Percentiles rank a stretch among this genome's conserved stretches.
Evolutionary conservation across 495 filamentous ascomycete species (phyloP).

Genomic region (Penicillium paxilli): DNA sequence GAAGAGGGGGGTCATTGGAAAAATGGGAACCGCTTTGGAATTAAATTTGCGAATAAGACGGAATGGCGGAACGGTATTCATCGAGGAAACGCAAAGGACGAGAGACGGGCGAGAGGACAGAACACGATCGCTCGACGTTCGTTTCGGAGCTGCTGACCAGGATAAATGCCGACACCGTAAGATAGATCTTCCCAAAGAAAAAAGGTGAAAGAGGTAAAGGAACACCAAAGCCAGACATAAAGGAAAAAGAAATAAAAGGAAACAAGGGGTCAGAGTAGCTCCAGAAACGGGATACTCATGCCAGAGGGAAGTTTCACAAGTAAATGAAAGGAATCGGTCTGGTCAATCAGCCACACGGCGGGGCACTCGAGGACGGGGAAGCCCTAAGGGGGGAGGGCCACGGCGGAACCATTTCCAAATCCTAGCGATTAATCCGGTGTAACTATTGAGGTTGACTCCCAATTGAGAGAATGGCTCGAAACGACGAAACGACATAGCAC

Average conservation of each 20-base stretch:
- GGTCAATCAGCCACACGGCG: background rate
- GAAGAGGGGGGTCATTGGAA: slow-evolving; percentile 24
- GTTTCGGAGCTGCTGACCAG: slow-evolving; percentile 48
- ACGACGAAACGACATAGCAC: slow-evolving; percentile 6
- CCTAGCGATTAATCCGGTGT: background rate
- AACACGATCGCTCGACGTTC: slow-evolving; percentile 41
- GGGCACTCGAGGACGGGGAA: background rate
- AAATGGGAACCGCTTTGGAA: slow-evolving; percentile 33
- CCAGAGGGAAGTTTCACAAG: background rate
- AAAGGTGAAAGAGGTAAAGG: background rate
- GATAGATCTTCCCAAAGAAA: background rate
- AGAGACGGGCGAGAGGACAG: slow-evolving; percentile 32
- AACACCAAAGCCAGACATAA: background rate
- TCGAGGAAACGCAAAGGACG: slow-evolving; percentile 39
- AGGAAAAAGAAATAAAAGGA: background rate
- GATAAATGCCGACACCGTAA: slow-evolving; percentile 32
- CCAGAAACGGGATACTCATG: slow-evolving; percentile 2
- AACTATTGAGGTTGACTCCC: background rate
- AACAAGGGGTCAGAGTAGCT: background rate
- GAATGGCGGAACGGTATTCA: slow-evolving; percentile 32
- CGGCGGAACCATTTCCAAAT: background rate
- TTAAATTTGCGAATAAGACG: slow-evolving; percentile 39
- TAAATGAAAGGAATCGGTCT: slow-evolving; percentile 2
- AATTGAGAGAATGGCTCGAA: background rate
- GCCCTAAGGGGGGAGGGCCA: background rate